phyloP scores from a whole-genome alignment of 2,329 filamentous ascomycete genomes.

The Diplodia scrobiculata region DNA sequence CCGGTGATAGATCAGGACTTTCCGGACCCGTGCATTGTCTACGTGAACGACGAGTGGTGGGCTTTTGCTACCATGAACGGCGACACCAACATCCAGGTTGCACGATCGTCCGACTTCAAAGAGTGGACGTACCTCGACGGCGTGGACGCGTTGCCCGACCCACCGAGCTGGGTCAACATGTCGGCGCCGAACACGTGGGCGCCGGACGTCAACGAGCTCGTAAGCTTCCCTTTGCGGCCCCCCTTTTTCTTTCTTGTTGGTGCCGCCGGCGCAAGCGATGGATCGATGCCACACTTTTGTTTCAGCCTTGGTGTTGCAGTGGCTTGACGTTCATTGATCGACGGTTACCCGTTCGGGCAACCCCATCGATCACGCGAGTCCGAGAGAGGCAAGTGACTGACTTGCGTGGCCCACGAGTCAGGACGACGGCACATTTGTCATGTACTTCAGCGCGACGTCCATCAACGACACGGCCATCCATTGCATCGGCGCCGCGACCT shows the following conservation, averaged over 20 bases:
- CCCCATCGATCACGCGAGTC: background rate
- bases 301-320: background rate
- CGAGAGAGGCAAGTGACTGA: background rate
- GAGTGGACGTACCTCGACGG: slow-evolving; percentile 25
- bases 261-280: background rate
- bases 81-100: slow-evolving; percentile 27
- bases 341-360: background rate
- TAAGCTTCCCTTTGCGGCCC: background rate
- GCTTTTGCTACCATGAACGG: slow-evolving; percentile 26
- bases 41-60: slow-evolving; percentile 23
- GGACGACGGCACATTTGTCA: slow-evolving; percentile 51
- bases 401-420: background rate
- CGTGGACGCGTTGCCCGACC: slow-evolving; percentile 27
- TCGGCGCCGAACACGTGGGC: slow-evolving; percentile 37
- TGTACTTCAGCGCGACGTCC: slow-evolving; percentile 62
- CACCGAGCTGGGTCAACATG: slow-evolving; percentile 29
- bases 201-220: slow-evolving; percentile 36
- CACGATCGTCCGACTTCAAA: slow-evolving; percentile 24
- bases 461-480: slow-evolving; percentile 48
- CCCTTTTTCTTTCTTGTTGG: background rate
- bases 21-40: slow-evolving; percentile 21
- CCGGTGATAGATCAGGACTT: slow-evolving; percentile 23
- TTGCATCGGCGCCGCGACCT: slow-evolving; percentile 62
- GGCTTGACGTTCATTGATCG: background rate
- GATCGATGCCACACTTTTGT: background rate